Evolutionary conservation across 371 early-diverging fungal genomes (phyloP).

Genomic region (Mucor irregularis): DNA sequence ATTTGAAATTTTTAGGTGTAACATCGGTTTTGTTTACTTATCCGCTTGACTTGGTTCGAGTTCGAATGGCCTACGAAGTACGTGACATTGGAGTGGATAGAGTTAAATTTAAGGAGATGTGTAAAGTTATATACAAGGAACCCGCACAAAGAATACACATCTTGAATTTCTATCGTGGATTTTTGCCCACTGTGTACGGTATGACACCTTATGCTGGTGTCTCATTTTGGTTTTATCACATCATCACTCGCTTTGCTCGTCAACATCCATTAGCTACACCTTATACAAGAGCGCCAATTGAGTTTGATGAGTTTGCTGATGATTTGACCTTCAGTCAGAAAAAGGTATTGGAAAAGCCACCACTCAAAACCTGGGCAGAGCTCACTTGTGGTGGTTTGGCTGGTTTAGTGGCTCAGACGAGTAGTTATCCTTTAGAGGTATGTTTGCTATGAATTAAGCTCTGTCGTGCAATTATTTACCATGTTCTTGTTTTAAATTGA

Average conservation of each 20-base stretch:
- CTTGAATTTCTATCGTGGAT: constrained; percentile 88
- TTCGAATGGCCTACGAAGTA: constrained; percentile 86
- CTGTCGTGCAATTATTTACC: too few relatives aligned
- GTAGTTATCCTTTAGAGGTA: constrained; percentile 89
- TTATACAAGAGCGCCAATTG: constrained; percentile 20
- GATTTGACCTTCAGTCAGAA: constrained; percentile 31
- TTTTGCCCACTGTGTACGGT: constrained; percentile 78
- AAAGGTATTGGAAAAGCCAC: constrained; percentile 11
- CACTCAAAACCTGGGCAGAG: constrained; percentile 73
- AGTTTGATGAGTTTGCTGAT: constrained; percentile 9
- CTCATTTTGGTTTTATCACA: constrained; percentile 75
- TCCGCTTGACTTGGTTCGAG: constrained; percentile 87
- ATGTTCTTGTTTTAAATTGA: too few relatives aligned
- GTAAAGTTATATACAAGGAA: constrained; percentile 50
- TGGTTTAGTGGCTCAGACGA: constrained; percentile 86
- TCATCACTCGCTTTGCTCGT: constrained; percentile 54
- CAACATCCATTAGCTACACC: constrained; percentile 34
- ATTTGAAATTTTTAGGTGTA: constrained; percentile 52
- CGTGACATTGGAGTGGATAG: neutral
- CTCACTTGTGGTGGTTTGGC: constrained; percentile 82
- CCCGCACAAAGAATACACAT: constrained; percentile 28
- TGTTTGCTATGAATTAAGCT: too few relatives aligned
- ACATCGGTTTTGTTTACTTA: constrained; percentile 85
- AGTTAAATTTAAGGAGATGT: constrained; percentile 24
- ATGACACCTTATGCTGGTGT: constrained; percentile 95